A percentile compares a stretch with the other conserved stretches of the same genome.
Evolutionary conservation across 352 stramenopile species (phyloP).

Genomic region (Pythium apleroticum): DNA sequence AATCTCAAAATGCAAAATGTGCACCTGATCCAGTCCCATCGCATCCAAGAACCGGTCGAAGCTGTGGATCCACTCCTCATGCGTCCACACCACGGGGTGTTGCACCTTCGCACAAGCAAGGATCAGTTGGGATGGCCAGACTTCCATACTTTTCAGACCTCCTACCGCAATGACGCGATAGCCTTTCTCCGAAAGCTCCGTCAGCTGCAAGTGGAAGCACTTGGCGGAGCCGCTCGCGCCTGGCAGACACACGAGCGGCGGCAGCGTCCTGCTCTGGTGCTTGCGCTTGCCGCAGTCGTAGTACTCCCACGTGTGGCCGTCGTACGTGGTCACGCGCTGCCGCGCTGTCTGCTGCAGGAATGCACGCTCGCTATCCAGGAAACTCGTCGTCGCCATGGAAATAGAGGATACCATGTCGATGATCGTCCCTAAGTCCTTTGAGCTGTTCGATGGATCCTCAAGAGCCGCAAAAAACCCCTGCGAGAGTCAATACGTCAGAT

Average conservation of each 20-base stretch:
- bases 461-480: neutral
- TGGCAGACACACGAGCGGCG: slow-evolving; percentile 64
- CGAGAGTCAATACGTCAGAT: neutral
- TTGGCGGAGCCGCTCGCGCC: slow-evolving; percentile 50
- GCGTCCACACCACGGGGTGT: slow-evolving; percentile 70
- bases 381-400: neutral
- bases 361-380: slow-evolving; percentile 36
- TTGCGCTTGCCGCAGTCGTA: slow-evolving; percentile 60
- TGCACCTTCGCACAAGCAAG: slow-evolving; percentile 43
- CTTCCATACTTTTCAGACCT: neutral
- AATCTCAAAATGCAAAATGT: neutral
- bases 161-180: slow-evolving; percentile 65
- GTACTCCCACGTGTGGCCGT: slow-evolving; percentile 77
- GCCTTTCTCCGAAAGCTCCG: slow-evolving; percentile 48
- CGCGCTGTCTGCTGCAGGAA: slow-evolving; percentile 64
- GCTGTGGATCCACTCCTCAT: slow-evolving; percentile 81
- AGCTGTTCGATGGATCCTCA: neutral
- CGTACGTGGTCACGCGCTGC: slow-evolving; percentile 75
- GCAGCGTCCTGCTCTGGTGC: slow-evolving; percentile 20
- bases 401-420: too few species aligned
- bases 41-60: slow-evolving; percentile 79
- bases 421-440: neutral
- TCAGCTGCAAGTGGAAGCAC: slow-evolving; percentile 63
- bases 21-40: slow-evolving; percentile 41
- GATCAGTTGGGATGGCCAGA: neutral